Conservation (phyloP, 345 rosid species). For the Eucalyptus sp. region DNA sequence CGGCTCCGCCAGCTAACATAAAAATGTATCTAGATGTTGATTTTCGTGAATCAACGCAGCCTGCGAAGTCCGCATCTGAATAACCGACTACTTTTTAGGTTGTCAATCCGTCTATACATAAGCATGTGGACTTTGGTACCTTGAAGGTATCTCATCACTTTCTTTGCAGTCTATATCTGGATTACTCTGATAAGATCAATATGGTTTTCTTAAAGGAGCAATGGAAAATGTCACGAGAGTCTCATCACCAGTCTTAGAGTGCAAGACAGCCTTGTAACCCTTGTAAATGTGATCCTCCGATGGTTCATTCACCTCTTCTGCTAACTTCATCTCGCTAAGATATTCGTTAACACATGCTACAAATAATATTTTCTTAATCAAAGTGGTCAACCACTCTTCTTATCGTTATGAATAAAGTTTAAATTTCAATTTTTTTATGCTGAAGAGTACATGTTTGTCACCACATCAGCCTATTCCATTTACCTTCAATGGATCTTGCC, state of each 20-base stretch:
- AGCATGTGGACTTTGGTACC: too few relatives aligned
- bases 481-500: slow-evolving; percentile 66
- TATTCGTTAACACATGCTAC: slow-evolving; percentile 65
- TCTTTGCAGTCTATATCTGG: too few relatives aligned
- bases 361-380: not conserved
- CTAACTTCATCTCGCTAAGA: slow-evolving; percentile 22
- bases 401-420: not conserved
- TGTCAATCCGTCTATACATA: too few relatives aligned
- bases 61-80: too few relatives aligned
- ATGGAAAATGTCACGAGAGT: slow-evolving; percentile 30
- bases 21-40: too few relatives aligned
- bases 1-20: too few relatives aligned
- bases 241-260: slow-evolving; percentile 68
- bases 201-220: not conserved
- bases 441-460: not conserved
- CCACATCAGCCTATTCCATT: not conserved
- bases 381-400: not conserved
- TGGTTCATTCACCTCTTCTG: slow-evolving; percentile 25
- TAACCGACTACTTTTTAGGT: too few relatives aligned
- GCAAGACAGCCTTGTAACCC: slow-evolving; percentile 64
- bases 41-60: too few relatives aligned
- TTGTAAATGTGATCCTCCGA: slow-evolving; percentile 54
- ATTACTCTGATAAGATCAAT: not conserved
- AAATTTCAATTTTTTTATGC: not conserved
- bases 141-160: too few relatives aligned